phyloP scores from a whole-genome alignment of 345 rosid genomes.

The Camelina neglecta region DNA sequence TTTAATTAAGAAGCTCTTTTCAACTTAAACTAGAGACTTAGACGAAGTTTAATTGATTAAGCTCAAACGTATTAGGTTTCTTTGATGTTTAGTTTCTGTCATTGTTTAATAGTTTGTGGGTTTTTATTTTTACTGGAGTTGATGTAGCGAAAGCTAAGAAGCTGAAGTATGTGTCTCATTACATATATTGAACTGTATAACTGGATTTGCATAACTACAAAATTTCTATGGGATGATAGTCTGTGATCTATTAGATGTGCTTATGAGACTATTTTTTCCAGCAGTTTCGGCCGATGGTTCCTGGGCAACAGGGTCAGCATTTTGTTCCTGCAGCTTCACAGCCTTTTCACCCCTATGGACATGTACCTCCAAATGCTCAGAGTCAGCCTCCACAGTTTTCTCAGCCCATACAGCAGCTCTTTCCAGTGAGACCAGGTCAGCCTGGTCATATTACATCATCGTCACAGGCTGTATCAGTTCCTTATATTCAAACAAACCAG shows the following conservation, averaged over 20 bases:
- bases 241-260: neutral
- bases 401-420: slow-evolving; percentile 66
- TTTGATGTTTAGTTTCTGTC: neutral
- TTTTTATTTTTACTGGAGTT: neutral
- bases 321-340: slow-evolving; percentile 65
- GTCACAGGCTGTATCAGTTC: slow-evolving; percentile 59
- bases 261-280: slow-evolving; percentile 16
- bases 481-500: slow-evolving; percentile 64
- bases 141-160: slow-evolving; percentile 8
- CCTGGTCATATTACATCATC: slow-evolving; percentile 65
- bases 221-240: neutral
- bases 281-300: slow-evolving; percentile 77
- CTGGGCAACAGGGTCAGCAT: slow-evolving; percentile 68
- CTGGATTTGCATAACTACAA: neutral
- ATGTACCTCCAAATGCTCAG: slow-evolving; percentile 64
- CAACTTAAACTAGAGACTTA: neutral
- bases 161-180: neutral
- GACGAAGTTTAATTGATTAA: neutral
- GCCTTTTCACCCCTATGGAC: slow-evolving; percentile 78
- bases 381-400: slow-evolving; percentile 65
- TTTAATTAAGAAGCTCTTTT: neutral
- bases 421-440: slow-evolving; percentile 71
- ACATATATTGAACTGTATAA: neutral
- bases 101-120: neutral
- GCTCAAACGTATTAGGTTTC: neutral